A percentile compares a stretch with the other conserved stretches of the same genome.
Conservation (phyloP, 257 asterid genomes). For the Solanum infundibuliforme region DNA sequence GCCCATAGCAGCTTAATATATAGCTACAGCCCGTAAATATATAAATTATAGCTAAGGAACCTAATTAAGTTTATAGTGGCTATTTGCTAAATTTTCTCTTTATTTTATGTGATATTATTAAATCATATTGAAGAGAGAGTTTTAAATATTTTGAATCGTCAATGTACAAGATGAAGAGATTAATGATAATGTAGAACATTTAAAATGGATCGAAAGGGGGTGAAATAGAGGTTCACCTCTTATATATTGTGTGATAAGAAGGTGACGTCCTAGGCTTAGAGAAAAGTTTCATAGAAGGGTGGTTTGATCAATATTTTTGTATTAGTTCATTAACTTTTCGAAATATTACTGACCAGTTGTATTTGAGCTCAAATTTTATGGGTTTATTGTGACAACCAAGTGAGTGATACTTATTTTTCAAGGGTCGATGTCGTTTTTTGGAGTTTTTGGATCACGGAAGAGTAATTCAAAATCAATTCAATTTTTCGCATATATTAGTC, state of each 20-base stretch:
- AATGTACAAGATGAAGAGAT: background rate
- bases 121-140: background rate
- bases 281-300: too few relatives aligned
- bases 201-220: background rate
- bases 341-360: too few relatives aligned
- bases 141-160: background rate
- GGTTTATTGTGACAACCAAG: too few relatives aligned
- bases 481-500: too few relatives aligned
- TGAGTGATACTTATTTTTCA: too few relatives aligned
- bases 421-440: background rate
- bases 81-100: background rate
- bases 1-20: too few relatives aligned
- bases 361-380: too few relatives aligned
- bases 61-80: too few relatives aligned
- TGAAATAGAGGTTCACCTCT: background rate
- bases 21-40: accelerated
- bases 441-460: background rate
- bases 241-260: background rate
- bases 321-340: too few relatives aligned
- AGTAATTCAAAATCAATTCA: too few relatives aligned
- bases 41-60: too few relatives aligned
- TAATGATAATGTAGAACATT: background rate
- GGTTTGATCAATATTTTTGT: background rate
- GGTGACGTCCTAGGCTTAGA: background rate
- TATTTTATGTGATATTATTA: background rate